Evolutionary conservation across 345 rosid genomes (phyloP).

Genomic region (Erucastrum elatum): DNA sequence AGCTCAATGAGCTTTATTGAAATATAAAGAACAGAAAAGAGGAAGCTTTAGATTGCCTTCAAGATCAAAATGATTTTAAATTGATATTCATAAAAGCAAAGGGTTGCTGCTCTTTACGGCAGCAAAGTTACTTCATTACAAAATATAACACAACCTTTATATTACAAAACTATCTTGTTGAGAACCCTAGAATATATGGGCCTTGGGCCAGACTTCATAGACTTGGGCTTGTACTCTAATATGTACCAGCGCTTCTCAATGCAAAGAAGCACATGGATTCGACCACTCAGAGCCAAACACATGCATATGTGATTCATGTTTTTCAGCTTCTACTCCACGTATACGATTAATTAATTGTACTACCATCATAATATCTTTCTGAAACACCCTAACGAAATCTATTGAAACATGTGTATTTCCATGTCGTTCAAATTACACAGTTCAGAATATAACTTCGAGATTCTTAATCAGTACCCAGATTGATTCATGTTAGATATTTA

Average conservation of each 20-base stretch:
- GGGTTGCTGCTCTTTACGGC: too few relatives aligned
- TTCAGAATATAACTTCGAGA: not conserved
- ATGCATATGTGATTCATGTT: constrained; percentile 38
- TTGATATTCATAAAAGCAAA: too few relatives aligned
- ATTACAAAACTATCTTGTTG: too few relatives aligned
- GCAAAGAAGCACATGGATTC: constrained; percentile 38
- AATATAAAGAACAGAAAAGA: too few relatives aligned
- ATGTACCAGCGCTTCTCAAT: constrained; percentile 31
- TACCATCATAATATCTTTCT: not conserved
- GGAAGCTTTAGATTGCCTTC: too few relatives aligned
- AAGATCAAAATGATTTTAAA: too few relatives aligned
- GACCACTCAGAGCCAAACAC: constrained; percentile 25
- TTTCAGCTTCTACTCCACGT: constrained; percentile 36
- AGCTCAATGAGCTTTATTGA: too few relatives aligned
- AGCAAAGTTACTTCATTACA: too few relatives aligned
- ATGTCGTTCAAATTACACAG: not conserved
- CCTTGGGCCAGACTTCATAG: too few relatives aligned
- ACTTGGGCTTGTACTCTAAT: not conserved
- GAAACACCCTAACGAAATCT: not conserved
- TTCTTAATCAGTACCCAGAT: not conserved
- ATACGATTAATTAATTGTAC: not conserved
- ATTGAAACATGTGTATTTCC: not conserved
- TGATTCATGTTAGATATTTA: not conserved
- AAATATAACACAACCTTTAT: too few relatives aligned
- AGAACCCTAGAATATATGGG: too few relatives aligned